Conservation (phyloP, 768 basidiomycete species). For the Hysterangium stoloniferum region DNA sequence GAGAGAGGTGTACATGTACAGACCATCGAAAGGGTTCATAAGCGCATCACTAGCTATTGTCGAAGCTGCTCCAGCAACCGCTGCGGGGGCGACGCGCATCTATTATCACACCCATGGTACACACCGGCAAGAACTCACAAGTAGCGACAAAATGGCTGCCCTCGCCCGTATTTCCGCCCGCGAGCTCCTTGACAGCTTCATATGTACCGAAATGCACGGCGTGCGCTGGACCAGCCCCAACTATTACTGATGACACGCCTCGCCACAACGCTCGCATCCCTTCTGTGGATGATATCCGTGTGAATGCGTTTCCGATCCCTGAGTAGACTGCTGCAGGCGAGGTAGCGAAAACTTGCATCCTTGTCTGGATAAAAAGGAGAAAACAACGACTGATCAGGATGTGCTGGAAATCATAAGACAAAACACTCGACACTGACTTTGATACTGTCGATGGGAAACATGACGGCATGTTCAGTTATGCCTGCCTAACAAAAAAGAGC, state of each 20-base stretch:
- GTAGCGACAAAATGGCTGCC: constrained; percentile 85
- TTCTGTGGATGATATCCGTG: constrained; percentile 90
- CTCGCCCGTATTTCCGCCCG: constrained; percentile 67
- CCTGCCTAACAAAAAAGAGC: constrained; percentile 60
- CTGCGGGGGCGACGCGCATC: constrained; percentile 31
- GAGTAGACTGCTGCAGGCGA: constrained; percentile 83
- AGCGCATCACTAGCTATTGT: constrained; percentile 94
- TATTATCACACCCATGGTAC: not conserved
- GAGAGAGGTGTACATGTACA: constrained; percentile 22
- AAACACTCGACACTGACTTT: constrained; percentile 53
- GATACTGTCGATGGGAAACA: constrained; percentile 98
- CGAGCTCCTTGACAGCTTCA: constrained; percentile 89
- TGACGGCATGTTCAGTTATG: constrained; percentile 97
- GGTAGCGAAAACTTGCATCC: constrained; percentile 95
- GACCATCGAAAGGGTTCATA: constrained; percentile 99
- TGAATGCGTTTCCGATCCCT: constrained; percentile 84
- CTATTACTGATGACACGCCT: constrained; percentile 90
- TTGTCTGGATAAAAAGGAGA: constrained; percentile 54
- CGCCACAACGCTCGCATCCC: constrained; percentile 89
- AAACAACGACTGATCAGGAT: constrained; percentile 1
- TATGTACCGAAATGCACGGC: constrained; percentile 96
- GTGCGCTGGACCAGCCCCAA: constrained; percentile 97
- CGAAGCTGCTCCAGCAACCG: constrained; percentile 87
- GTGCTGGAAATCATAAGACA: not conserved
- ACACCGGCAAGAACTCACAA: constrained; percentile 43